Evolutionary conservation across 192 early-diverging fungal genomes (phyloP), one percentile per base, ranked within the genome.

Genomic region (Haplosporangium gracile): DNA sequence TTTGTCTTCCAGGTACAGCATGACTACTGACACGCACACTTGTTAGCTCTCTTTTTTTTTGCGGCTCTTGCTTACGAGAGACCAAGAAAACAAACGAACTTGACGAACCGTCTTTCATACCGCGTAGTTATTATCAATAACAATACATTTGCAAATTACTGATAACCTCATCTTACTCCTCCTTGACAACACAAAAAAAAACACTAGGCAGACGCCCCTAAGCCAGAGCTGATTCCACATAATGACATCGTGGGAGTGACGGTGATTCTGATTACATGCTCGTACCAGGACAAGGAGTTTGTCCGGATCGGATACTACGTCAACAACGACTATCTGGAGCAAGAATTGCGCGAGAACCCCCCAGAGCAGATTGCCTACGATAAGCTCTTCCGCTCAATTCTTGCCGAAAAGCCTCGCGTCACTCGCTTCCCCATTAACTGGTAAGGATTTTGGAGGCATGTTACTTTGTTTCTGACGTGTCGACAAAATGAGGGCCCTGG

Each of bases 241-340:
- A 91, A 92, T 57, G 97, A 99, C 74, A 86, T 97, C 45, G 81
- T 99, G 45, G 97, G 96, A 43, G 95, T 98, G 26, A 97, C 97
- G 9, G 97, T 98, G 20, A 93, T 99, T 38, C 87, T 99, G 68
- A 92, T 99, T 43, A 94, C 95, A 75, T 98, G 97, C 83, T 94
- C 94, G 15, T 99, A 99, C 88, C 92, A 93, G 80, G 94, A 94
- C 65, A 94, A 95, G 82, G 97, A 98, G 90, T 99, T 99, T 91
- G 96, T 98, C 72, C 94, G 97, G 80, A 96, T 99, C 70, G 98
- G 98, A 20, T 99, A 99, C 90, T 98, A 98, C 82, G 97, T 99
- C 68, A 97, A 99, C 91, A 99, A 98, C 89, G 96, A 98, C 72
- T 99, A 99, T 85, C 74, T 82, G 42, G 97, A 97, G 71, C 95